These are phyloP conservation scores for Yamadazyma conglobata DNA, from an alignment of 1,139 yeast species.

Conservation along the genomic window DNA sequence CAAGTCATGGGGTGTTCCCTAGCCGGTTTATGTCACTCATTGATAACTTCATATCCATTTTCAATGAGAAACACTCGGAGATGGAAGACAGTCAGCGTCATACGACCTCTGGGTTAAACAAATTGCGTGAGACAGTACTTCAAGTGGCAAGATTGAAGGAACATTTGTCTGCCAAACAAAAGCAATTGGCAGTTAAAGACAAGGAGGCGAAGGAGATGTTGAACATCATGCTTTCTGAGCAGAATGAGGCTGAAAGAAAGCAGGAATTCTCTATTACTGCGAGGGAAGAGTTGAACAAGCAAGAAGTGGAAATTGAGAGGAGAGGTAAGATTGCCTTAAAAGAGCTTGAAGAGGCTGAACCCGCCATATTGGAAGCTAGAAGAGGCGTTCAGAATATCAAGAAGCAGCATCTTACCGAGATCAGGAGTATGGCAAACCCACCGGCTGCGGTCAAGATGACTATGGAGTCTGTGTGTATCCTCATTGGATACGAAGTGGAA, in stretches of 20 bases:
- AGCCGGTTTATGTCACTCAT: constrained; percentile 56
- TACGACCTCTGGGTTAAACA: constrained; percentile 69
- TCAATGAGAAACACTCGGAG: constrained; percentile 39
- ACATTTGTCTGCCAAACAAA: constrained; percentile 53
- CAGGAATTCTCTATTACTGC: constrained; percentile 82
- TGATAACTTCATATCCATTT: constrained; percentile 43
- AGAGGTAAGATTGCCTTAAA: constrained; percentile 54
- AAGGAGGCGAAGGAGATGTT: constrained; percentile 69
- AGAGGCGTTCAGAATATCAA: constrained; percentile 86
- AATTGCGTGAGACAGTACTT: constrained; percentile 71
- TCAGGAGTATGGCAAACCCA: constrained; percentile 86
- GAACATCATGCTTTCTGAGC: constrained; percentile 77
- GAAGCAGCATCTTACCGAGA: constrained; percentile 86
- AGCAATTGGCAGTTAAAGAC: constrained; percentile 52
- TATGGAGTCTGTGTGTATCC: constrained; percentile 81
- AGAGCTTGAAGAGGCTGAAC: constrained; percentile 76
- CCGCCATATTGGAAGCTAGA: constrained; percentile 81
- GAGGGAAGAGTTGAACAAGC: constrained; percentile 64
- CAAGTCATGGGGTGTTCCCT: constrained; percentile 14
- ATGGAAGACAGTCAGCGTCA: constrained; percentile 72
- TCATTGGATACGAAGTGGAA: constrained; percentile 67
- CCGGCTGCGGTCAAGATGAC: constrained; percentile 86
- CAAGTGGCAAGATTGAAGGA: constrained; percentile 62
- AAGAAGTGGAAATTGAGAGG: constrained; percentile 58
- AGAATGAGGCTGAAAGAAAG: constrained; percentile 88